Evolutionary conservation across 2,329 filamentous ascomycete genomes (phyloP).

Genomic region (Teratosphaeria destructans): DNA sequence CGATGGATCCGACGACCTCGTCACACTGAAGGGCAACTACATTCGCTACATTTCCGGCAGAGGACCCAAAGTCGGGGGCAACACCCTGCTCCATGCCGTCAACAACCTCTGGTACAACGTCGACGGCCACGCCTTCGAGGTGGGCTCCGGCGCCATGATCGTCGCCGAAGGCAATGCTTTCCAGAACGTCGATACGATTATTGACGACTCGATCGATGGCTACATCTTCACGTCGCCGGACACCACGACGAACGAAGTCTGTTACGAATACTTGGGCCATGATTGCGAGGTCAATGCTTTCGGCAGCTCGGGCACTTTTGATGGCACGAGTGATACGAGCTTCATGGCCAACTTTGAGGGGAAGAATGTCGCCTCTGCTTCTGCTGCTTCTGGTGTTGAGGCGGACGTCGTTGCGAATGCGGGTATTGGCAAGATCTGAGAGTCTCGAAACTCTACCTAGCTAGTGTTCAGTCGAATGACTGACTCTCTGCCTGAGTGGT

Average conservation of each 20-base stretch:
- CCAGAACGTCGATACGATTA: constrained; percentile 40
- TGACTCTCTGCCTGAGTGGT: neutral
- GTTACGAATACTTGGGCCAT: constrained; percentile 33
- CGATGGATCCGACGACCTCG: constrained; percentile 44
- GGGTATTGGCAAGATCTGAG: neutral
- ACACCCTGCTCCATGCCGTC: constrained; percentile 49
- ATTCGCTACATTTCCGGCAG: constrained; percentile 49
- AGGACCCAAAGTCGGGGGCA: constrained; percentile 45
- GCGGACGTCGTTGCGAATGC: neutral
- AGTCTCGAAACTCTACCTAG: neutral
- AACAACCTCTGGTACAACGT: constrained; percentile 52
- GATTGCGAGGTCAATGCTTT: constrained; percentile 40
- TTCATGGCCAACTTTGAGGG: constrained; percentile 44
- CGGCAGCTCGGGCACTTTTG: constrained; percentile 12
- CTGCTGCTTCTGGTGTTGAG: constrained; percentile 17
- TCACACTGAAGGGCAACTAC: constrained; percentile 53
- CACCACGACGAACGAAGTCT: constrained; percentile 2
- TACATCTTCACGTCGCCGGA: constrained; percentile 28
- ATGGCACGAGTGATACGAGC: constrained; percentile 27
- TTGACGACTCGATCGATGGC: constrained; percentile 30
- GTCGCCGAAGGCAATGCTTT: constrained; percentile 50
- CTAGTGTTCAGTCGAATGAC: neutral
- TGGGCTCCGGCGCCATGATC: constrained; percentile 30
- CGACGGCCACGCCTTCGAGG: constrained; percentile 48
- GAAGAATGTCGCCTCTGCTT: constrained; percentile 42